Base-by-base conservation (phyloP, 208 protist genomes). In the Chromosphaera perkinsii region DNA sequence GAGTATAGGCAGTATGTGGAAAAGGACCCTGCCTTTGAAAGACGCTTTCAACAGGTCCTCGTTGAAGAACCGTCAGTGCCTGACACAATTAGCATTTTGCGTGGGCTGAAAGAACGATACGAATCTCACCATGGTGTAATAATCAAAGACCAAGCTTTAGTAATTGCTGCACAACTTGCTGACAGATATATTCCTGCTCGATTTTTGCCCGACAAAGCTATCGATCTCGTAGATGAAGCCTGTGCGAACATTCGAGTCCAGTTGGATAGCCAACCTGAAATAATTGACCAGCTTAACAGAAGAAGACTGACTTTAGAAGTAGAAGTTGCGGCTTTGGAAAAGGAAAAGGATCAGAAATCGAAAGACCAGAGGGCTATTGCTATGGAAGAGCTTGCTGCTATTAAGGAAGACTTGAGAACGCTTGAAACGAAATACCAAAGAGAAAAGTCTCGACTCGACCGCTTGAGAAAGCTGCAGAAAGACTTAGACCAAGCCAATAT, bases 171-270 rank as follows among this genome's bases (percentile, higher is more conserved):
- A n/a, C 32, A 73, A 42, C 62, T 91, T 10, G 73, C 85, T 2
- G 76, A 96, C 73, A 82, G 94, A 27, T 98, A 98, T 80, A 93
- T 98, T 49, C 84, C 89, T 4, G 85, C 94, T 35, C 81, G 95
- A 12, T 94, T 92, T 61, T 83, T 98, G 32, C 96, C 96, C 9
- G 96, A 99, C 78, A 98, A 98, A 79, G 93, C 95, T 1, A 97
- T 99, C 57, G 96, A 99, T 80, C 81, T 98, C 10, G 81, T 98
- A 31, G 95, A 98, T 71, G 96, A 98, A 78, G 93, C 95, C 1
- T 81, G 86, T 61, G 90, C 92, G 51, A 86, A 84, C 12, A 73
- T 92, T 67, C 78, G 88, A 33, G 78, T 98, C 45, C 85, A 94
- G 80, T 84, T 95, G 66, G 91, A 97, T 71, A 94, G 86, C 1